Evolutionary conservation across 1,139 yeast genomes (phyloP), one percentile per base, ranked within the genome.

Genomic region (Blastobotrys serpentis): DNA sequence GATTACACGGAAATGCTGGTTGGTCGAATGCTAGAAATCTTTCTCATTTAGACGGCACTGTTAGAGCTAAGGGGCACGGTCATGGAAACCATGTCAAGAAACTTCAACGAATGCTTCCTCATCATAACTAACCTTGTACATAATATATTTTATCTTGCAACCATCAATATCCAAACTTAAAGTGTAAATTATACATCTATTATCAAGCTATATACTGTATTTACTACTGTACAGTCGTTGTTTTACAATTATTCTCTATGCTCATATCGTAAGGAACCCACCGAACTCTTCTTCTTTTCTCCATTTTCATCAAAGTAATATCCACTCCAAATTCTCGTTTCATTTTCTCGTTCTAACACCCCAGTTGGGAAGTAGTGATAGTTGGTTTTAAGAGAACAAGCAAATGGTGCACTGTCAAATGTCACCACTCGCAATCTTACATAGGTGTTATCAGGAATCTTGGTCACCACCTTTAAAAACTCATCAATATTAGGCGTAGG

Each of bases 1-100:
- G 96, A 70, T 86, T 86, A 60, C 98, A 89, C 67, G 97, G 98
- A 43, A 89, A 88, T 61, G 88, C 90, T 2, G 92, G 95, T 21
- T 89, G 94, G 83, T 78, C 90, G 43, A 70, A 64, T 41, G 60
- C 79, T 42, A 75, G 81, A 49, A 74, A 82, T 5, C 70, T 88
- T 57, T 75, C 78, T 38, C 82, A 77, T 52, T 75, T 86, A 62
- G 82, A 84, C 48, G 82, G 84, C 3, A 82, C 80, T 48, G 79
- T 79, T 2, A 66, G 73, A 42, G 87, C 89, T 2, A 76, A 76
- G 17, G 52, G 52, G 11, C 45, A 41, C 7, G 44, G 55, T 23
- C 26, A 38, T 17, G 55, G 55, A 17, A 52, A 52, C 49, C 53
- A 50, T 18, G 41, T 42, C 26, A 52, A 52, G 43, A 52, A 52